Evolutionary conservation across 129 eudicot genomes (phyloP).

Genomic region (Tagetes erecta): DNA sequence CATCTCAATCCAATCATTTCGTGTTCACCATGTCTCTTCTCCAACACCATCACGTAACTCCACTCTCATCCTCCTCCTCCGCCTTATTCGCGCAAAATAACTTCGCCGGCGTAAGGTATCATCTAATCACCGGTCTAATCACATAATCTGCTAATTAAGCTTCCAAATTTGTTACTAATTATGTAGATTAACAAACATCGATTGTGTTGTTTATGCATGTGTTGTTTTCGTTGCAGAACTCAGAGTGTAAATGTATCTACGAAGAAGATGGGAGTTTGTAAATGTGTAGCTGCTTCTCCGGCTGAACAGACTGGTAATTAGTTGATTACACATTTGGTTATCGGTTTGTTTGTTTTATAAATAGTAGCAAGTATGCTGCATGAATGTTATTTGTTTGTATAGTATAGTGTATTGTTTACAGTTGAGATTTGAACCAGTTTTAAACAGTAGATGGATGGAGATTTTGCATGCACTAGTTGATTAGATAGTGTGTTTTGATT

Average conservation of each 20-base stretch:
- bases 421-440: background rate
- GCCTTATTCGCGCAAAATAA: constrained; percentile 42
- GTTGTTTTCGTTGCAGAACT: constrained; percentile 35
- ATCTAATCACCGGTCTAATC: background rate
- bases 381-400: background rate
- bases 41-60: constrained; percentile 39
- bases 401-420: background rate
- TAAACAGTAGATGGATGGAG: no score
- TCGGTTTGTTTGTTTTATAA: background rate
- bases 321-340: constrained; percentile 32
- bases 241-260: constrained; percentile 40
- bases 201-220: background rate
- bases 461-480: no score
- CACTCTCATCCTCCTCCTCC: constrained; percentile 54
- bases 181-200: background rate
- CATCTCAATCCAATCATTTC: constrained; percentile 11
- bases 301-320: constrained; percentile 57
- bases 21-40: constrained; percentile 39
- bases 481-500: background rate
- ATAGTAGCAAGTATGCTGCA: background rate
- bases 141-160: background rate
- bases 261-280: constrained; percentile 43
- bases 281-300: constrained; percentile 69
- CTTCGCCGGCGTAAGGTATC: constrained; percentile 42
- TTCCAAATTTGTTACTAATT: background rate